A percentile compares a stretch with the other conserved stretches of the same genome.
These are phyloP conservation scores for Cyclotella sp. DNA, from an alignment of 108 stramenopile genomes.

Conservation along the genomic window DNA sequence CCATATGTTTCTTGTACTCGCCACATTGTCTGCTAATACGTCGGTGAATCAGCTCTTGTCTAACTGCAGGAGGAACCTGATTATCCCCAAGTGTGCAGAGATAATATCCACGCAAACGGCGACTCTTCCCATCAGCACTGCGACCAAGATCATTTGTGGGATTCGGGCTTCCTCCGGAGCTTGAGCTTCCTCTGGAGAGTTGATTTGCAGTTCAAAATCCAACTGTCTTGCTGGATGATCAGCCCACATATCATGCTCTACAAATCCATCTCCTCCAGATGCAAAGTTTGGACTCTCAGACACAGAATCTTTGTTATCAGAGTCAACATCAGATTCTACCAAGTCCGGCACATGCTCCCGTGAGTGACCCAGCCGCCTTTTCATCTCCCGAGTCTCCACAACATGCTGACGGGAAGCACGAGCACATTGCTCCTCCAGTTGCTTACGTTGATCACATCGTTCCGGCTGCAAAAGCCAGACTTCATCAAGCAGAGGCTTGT, in stretches of 20 bases:
- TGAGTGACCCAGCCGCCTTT: background rate
- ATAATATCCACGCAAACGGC: too few species aligned
- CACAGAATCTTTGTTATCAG: background rate
- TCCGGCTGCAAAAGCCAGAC: background rate
- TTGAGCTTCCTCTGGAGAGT: too few species aligned
- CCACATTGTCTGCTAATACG: too few species aligned
- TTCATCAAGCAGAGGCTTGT: background rate
- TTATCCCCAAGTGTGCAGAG: too few species aligned
- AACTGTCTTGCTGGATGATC: too few species aligned
- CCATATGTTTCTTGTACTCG: too few species aligned
- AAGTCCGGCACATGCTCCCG: background rate
- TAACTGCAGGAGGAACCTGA: too few species aligned
- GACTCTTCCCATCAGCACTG: background rate
- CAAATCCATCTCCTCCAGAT: background rate
- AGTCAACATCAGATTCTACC: background rate
- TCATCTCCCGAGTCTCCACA: background rate
- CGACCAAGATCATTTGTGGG: background rate
- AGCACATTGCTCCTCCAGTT: background rate
- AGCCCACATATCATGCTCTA: too few species aligned
- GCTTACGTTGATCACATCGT: background rate
- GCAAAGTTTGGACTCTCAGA: background rate
- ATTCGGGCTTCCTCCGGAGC: too few species aligned
- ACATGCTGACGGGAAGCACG: background rate
- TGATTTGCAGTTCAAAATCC: too few species aligned
- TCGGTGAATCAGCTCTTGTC: too few species aligned